Evolutionary conservation across 768 basidiomycete genomes (phyloP).

Genomic region (Boletus fagicola): DNA sequence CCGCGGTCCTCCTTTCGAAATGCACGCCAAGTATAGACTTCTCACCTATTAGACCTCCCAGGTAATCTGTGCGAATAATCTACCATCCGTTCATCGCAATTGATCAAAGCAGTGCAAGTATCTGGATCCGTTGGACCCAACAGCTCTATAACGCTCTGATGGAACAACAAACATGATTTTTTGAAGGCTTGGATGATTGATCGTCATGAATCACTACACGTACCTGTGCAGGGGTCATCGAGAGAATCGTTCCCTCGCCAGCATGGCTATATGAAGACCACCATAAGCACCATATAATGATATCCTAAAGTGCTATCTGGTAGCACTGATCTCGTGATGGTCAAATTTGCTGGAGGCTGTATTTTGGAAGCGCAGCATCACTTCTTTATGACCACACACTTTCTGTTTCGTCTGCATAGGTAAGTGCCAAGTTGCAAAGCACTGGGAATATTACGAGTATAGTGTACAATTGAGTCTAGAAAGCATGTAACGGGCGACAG

Average conservation of each 20-base stretch:
- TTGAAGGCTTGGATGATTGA: no score
- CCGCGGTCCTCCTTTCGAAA: neutral
- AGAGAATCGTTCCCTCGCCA: neutral
- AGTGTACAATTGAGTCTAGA: constrained; percentile 9
- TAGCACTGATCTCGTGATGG: neutral
- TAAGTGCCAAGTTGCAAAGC: neutral
- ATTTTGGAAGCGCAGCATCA: neutral
- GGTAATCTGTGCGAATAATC: no score
- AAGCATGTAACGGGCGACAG: neutral
- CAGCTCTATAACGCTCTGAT: no score
- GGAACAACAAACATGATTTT: no score
- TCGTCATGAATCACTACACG: no score
- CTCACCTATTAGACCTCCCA: no score
- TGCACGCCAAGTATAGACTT: neutral
- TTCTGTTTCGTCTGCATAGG: neutral
- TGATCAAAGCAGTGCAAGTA: no score
- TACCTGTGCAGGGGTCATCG: neutral
- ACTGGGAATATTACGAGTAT: neutral
- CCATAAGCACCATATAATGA: neutral
- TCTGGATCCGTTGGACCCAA: no score
- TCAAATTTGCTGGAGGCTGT: neutral
- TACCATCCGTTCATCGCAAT: no score
- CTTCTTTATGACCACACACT: neutral
- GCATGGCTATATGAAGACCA: neutral
- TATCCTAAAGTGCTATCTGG: neutral